phyloP scores from a whole-genome alignment of 2,329 filamentous ascomycete species.

The Penicillium polonicum region DNA sequence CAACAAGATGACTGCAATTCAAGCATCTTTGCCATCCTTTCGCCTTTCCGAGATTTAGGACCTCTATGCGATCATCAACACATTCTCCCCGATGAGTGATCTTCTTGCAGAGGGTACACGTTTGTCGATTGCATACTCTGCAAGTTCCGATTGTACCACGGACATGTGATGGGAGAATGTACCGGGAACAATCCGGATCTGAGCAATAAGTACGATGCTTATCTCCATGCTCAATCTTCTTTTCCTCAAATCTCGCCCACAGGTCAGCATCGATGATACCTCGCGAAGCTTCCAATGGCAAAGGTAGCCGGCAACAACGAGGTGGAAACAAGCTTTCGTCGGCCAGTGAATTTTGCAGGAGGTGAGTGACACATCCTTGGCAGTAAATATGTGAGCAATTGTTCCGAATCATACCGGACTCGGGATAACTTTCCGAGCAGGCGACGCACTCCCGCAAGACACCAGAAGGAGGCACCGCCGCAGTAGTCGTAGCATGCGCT shows the following conservation, averaged over 20 bases:
- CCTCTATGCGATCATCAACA: conserved; percentile 25
- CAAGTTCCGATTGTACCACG: conserved; percentile 21
- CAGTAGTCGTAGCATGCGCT: not conserved
- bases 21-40: conserved; percentile 75
- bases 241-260: conserved; percentile 17
- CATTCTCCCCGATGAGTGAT: conserved; percentile 24
- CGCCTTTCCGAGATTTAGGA: conserved; percentile 63
- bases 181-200: conserved; percentile 22
- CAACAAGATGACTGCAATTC: conserved; percentile 60
- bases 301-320: conserved; percentile 26
- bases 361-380: conserved; percentile 16
- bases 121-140: conserved; percentile 16
- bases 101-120: conserved; percentile 29
- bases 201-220: conserved; percentile 29
- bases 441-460: conserved; percentile 6
- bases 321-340: conserved; percentile 31
- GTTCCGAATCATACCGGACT: not conserved
- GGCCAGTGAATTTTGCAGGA: conserved; percentile 19
- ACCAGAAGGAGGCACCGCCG: not conserved
- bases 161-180: conserved; percentile 22
- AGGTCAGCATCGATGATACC: conserved; percentile 10
- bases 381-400: conserved; percentile 27
- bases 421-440: conserved; percentile 3
- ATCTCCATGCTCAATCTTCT: conserved; percentile 25
- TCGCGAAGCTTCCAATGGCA: conserved; percentile 13